Conservation (phyloP, 164 flowering plant species). For the Umbellularia californica region DNA sequence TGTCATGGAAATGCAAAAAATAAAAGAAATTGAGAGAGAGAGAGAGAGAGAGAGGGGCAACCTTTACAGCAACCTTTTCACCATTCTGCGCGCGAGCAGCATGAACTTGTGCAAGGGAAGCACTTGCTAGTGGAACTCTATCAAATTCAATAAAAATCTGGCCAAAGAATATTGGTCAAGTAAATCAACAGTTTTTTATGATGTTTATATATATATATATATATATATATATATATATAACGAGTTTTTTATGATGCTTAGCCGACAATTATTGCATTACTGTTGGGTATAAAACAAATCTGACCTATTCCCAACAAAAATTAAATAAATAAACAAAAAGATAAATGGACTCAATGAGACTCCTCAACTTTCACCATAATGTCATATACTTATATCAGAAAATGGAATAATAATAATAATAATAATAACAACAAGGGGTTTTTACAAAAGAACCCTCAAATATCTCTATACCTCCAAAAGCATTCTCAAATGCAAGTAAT, state of each 20-base stretch:
- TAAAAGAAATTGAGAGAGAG: neutral
- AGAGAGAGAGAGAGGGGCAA: slow-evolving; percentile 13
- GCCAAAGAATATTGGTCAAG: slow-evolving; percentile 6
- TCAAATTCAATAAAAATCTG: slow-evolving; percentile 82
- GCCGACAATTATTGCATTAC: neutral
- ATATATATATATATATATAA: too few species aligned
- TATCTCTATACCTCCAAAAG: too few species aligned
- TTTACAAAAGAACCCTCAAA: neutral
- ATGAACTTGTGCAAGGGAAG: slow-evolving; percentile 98
- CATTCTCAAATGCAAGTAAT: too few species aligned
- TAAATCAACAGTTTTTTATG: slow-evolving; percentile 10
- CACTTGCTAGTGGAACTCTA: slow-evolving; percentile 91
- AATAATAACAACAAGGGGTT: too few species aligned
- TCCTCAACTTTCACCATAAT: too few species aligned
- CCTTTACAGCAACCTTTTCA: slow-evolving; percentile 97
- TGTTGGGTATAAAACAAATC: neutral
- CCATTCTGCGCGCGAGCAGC: slow-evolving; percentile 81
- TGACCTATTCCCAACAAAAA: neutral
- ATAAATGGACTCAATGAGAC: neutral
- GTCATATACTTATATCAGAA: neutral
- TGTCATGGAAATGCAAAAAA: neutral
- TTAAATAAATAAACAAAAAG: neutral
- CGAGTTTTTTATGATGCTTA: neutral
- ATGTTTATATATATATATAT: too few species aligned
- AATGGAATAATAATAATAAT: too few species aligned